Conservation (phyloP, 257 asterid genomes). For the Cynanchum wilfordii region DNA sequence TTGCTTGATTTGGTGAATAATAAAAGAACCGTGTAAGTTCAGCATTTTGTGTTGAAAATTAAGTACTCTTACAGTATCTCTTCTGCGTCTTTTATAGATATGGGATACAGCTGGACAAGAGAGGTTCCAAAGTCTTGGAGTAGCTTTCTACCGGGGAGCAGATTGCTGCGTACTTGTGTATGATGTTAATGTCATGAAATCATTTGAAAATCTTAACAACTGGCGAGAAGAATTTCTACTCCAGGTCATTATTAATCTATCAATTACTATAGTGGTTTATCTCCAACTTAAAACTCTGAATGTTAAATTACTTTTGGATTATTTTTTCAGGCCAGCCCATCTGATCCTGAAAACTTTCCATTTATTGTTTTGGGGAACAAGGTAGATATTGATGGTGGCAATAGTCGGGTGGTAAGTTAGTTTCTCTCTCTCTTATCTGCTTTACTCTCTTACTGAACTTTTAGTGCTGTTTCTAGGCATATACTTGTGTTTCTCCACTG, state of each 20-base stretch:
- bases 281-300: neutral
- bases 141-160: slow-evolving; percentile 46
- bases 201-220: slow-evolving; percentile 37
- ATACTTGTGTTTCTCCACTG: slow-evolving; percentile 1
- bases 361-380: slow-evolving; percentile 50
- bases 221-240: slow-evolving; percentile 43
- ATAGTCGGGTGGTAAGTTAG: slow-evolving; percentile 46
- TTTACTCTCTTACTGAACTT: neutral
- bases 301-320: slow-evolving; percentile 3
- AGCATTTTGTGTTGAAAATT: slow-evolving; percentile 2
- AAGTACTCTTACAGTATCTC: neutral
- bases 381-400: slow-evolving; percentile 54
- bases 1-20: neutral
- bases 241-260: slow-evolving; percentile 19
- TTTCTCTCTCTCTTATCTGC: slow-evolving; percentile 5
- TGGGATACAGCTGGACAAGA: slow-evolving; percentile 45
- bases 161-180: slow-evolving; percentile 41
- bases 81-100: slow-evolving; percentile 21
- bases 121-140: slow-evolving; percentile 44
- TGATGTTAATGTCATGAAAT: slow-evolving; percentile 42
- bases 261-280: neutral
- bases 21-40: neutral
- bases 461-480: neutral
- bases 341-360: slow-evolving; percentile 50
- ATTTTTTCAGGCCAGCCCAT: slow-evolving; percentile 43